A percentile compares a stretch with the other conserved stretches of the same genome.
Evolutionary conservation across 116 monocot genomes (phyloP).

Genomic region (Iris pallida): DNA sequence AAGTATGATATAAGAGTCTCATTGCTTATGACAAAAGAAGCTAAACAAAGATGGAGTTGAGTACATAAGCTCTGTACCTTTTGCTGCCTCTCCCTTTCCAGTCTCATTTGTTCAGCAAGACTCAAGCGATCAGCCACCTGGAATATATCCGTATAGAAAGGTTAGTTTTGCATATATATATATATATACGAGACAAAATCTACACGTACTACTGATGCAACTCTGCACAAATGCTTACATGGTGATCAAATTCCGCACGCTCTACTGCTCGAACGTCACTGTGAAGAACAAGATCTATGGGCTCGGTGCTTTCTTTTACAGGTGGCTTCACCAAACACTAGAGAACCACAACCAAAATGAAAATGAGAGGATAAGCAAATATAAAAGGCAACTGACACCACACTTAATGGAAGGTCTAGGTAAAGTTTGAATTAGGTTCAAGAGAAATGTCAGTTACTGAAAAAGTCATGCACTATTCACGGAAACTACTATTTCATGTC

Average conservation of each 20-base stretch:
- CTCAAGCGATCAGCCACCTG: conserved; percentile 45
- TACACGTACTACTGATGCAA: too few species aligned
- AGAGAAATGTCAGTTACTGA: too few species aligned
- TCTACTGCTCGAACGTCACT: conserved; percentile 86
- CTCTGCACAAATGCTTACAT: conserved; percentile 41
- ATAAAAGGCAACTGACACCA: too few species aligned
- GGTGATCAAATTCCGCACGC: conserved; percentile 76
- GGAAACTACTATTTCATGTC: too few species aligned
- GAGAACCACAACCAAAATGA: conserved; percentile 2
- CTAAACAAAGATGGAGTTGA: not conserved
- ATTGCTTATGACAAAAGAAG: not conserved
- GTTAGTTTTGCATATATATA: too few species aligned
- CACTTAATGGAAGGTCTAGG: too few species aligned
- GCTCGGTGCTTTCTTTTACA: conserved; percentile 77
- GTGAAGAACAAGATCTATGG: conserved; percentile 78
- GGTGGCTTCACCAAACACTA: conserved; percentile 80
- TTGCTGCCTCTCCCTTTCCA: conserved; percentile 46
- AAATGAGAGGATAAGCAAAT: not conserved
- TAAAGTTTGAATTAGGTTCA: too few species aligned
- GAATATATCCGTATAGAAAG: not conserved
- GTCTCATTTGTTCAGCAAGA: conserved; percentile 31
- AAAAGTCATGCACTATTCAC: too few species aligned
- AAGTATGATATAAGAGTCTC: not conserved
- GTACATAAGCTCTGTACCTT: conserved; percentile 30
- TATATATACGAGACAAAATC: too few species aligned